Evolutionary conservation across 768 basidiomycete species (phyloP).

Genomic region (Mycena kentingensis): DNA sequence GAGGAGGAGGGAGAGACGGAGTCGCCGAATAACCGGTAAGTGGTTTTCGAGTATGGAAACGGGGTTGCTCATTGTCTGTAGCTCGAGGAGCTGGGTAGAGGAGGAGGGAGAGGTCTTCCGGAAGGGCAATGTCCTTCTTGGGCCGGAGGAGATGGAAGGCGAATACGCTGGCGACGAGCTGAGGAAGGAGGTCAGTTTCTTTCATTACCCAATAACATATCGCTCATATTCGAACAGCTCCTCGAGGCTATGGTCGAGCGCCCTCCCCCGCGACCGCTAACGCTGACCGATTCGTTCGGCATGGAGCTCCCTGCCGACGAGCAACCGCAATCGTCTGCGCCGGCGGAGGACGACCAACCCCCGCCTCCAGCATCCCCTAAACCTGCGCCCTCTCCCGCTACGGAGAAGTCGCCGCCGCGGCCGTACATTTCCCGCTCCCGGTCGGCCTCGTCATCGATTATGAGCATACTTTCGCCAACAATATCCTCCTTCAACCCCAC

Average conservation of each 20-base stretch:
- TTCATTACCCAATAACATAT: background rate
- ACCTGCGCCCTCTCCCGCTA: slow-evolving; percentile 22
- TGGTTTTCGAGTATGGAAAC: slow-evolving; percentile 10
- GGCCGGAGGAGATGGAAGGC: slow-evolving; percentile 85
- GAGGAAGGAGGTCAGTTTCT: slow-evolving; percentile 63
- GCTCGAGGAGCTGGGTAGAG: slow-evolving; percentile 80
- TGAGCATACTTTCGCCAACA: slow-evolving; percentile 37
- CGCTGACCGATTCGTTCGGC: slow-evolving; percentile 63
- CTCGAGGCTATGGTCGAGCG: slow-evolving; percentile 86
- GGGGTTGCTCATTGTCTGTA: slow-evolving; percentile 30
- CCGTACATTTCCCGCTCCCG: slow-evolving; percentile 62
- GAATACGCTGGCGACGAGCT: slow-evolving; percentile 90
- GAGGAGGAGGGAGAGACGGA: slow-evolving; percentile 35
- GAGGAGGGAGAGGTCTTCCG: slow-evolving; percentile 98
- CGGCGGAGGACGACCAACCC: slow-evolving; percentile 30
- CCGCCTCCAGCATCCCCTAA: slow-evolving; percentile 14
- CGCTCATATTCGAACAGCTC: slow-evolving; percentile 45
- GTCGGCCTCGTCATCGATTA: slow-evolving; percentile 48
- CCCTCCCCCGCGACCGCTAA: slow-evolving; percentile 72
- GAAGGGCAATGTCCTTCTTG: slow-evolving; percentile 79
- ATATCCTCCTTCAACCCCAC: slow-evolving; percentile 11
- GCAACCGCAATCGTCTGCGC: slow-evolving; percentile 19
- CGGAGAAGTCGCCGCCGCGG: slow-evolving; percentile 49
- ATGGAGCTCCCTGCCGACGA: slow-evolving; percentile 38
- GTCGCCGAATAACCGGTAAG: slow-evolving; percentile 55